Evolutionary conservation across 768 basidiomycete genomes (phyloP).

Genomic region (Cyclocybe cylindracea): DNA sequence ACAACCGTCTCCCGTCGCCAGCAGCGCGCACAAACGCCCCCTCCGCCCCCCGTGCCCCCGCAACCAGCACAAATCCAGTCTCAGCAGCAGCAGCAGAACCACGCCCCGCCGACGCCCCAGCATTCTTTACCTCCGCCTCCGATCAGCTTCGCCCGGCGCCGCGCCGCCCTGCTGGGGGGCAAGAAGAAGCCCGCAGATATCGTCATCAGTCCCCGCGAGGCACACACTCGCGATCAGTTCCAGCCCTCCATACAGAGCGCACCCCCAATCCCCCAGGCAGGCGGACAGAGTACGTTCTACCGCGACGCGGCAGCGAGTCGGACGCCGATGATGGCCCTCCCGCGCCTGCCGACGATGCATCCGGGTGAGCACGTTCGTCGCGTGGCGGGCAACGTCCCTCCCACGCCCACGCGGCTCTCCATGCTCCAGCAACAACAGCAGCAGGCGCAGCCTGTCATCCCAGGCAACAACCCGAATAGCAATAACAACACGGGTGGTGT

Average conservation of each 20-base stretch:
- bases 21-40: conserved; percentile 34
- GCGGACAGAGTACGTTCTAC: conserved; percentile 39
- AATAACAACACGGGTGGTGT: conserved; percentile 16
- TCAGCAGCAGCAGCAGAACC: conserved; percentile 23
- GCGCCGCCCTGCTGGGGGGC: conserved; percentile 63
- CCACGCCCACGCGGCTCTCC: conserved; percentile 70
- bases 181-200: conserved; percentile 81
- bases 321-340: conserved; percentile 55
- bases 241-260: conserved; percentile 77
- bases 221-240: conserved; percentile 52
- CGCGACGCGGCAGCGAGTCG: not conserved
- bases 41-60: conserved; percentile 22
- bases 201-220: conserved; percentile 70
- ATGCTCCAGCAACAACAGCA: conserved; percentile 18
- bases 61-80: conserved; percentile 21
- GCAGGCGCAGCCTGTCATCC: not conserved
- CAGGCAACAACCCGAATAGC: not conserved
- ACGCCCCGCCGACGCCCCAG: conserved; percentile 24
- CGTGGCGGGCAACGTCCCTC: conserved; percentile 64
- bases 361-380: conserved; percentile 46
- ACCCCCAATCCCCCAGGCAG: conserved; percentile 60
- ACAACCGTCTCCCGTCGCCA: conserved; percentile 15
- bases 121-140: conserved; percentile 66
- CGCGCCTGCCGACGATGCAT: conserved; percentile 58
- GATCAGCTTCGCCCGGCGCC: conserved; percentile 76